Conservation (phyloP, 148 eudicot genomes). For the Silene latifolia region DNA sequence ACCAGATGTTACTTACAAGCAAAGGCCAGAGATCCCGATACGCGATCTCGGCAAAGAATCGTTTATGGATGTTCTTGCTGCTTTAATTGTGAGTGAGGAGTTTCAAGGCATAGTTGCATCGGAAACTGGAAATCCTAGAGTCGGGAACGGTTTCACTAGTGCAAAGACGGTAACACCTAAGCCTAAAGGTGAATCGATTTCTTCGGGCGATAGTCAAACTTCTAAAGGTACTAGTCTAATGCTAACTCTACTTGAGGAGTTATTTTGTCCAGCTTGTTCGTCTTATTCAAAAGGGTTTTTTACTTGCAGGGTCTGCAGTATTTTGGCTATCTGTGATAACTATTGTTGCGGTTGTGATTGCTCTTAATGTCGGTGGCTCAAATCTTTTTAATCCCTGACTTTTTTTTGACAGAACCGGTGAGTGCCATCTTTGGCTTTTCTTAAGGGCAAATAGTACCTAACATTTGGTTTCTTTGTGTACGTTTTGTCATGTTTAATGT, state of each 20-base stretch:
- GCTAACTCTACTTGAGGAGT: neutral
- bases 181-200: conserved; percentile 30
- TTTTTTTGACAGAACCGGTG: conserved; percentile 2
- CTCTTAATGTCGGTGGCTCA: conserved; percentile 61
- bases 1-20: conserved; percentile 41
- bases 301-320: conserved; percentile 59
- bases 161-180: conserved; percentile 32
- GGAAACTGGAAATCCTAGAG: conserved; percentile 52
- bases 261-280: too few species aligned
- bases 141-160: conserved; percentile 30
- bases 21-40: conserved; percentile 26
- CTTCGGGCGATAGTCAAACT: conserved; percentile 35
- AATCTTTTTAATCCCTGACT: conserved; percentile 74
- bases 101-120: conserved; percentile 91
- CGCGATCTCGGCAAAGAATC: conserved; percentile 56
- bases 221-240: conserved; percentile 46
- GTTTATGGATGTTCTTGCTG: conserved; percentile 90
- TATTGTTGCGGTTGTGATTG: conserved; percentile 57
- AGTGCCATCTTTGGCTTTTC: conserved; percentile 7
- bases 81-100: conserved; percentile 89
- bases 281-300: neutral
- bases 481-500: too few species aligned
- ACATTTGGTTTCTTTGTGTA: neutral
- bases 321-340: conserved; percentile 79
- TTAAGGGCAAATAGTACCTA: conserved; percentile 13